A percentile compares a stretch with the other conserved stretches of the same genome.
Conservation (phyloP, 805 yeast genomes). For the Lachancea dasiensis region DNA sequence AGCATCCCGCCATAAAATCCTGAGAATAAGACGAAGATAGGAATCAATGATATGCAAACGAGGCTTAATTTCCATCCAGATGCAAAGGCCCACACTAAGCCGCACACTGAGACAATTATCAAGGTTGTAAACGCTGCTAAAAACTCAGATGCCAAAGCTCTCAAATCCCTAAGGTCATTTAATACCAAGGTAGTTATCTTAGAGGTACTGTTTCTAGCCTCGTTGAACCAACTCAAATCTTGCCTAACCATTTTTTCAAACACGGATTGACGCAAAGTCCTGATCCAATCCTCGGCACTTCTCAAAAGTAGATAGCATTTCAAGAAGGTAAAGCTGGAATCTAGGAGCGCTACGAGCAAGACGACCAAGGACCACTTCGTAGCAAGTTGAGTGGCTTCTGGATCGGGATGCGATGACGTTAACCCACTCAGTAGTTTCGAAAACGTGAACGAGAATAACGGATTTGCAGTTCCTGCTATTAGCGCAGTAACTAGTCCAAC, state of each 20-base stretch:
- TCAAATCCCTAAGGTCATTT: slow-evolving; percentile 76
- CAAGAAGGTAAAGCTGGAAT: slow-evolving; percentile 51
- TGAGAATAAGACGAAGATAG: slow-evolving; percentile 51
- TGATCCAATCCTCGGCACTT: slow-evolving; percentile 66
- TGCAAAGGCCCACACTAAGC: slow-evolving; percentile 70
- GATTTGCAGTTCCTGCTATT: slow-evolving; percentile 56
- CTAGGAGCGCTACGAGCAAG: slow-evolving; percentile 53
- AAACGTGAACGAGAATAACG: slow-evolving; percentile 72
- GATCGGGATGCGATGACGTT: slow-evolving; percentile 39
- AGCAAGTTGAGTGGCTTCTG: slow-evolving; percentile 32
- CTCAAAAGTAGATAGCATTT: slow-evolving; percentile 47
- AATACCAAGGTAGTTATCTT: slow-evolving; percentile 61
- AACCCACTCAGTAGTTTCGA: slow-evolving; percentile 63
- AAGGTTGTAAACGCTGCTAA: slow-evolving; percentile 50
- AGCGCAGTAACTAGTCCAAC: slow-evolving; percentile 52
- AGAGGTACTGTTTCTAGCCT: slow-evolving; percentile 37
- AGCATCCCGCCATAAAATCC: slow-evolving; percentile 45
- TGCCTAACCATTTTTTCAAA: slow-evolving; percentile 48
- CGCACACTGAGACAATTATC: slow-evolving; percentile 47
- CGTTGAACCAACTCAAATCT: slow-evolving; percentile 47
- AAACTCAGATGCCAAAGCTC: slow-evolving; percentile 59
- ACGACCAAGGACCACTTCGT: slow-evolving; percentile 66
- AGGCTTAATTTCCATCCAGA: slow-evolving; percentile 84
- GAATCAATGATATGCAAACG: slow-evolving; percentile 73
- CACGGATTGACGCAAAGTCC: slow-evolving; percentile 42